Conservation (phyloP, 164 flowering plant genomes). For the Chimonanthus praecox region DNA sequence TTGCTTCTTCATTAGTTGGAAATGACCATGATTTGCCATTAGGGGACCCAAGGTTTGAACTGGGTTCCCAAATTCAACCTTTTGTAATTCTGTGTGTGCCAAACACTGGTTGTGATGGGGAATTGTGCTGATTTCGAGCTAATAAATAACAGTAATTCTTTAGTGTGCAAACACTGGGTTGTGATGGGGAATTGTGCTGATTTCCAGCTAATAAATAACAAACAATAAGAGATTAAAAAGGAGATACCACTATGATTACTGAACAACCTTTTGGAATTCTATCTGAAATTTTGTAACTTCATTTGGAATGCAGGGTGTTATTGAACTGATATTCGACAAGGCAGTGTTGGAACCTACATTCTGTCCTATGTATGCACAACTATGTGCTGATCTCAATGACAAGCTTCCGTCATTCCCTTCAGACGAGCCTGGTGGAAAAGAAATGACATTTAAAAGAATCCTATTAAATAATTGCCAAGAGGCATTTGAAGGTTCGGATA, state of each 20-base stretch:
- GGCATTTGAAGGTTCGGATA: conserved; percentile 91
- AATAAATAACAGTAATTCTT: no score
- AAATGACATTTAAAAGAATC: conserved; percentile 79
- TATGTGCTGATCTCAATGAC: conserved; percentile 86
- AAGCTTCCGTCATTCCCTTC: conserved; percentile 90
- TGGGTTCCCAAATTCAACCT: no score
- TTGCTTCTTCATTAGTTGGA: no score
- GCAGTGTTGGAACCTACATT: conserved; percentile 98
- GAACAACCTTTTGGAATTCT: background rate
- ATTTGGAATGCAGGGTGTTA: conserved; percentile 64
- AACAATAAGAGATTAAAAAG: conserved; percentile 86
- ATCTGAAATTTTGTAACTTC: background rate
- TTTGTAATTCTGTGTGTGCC: no score
- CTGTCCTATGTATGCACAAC: conserved; percentile 89
- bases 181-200: no score
- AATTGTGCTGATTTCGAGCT: no score
- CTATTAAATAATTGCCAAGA: conserved; percentile 89
- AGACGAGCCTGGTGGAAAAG: conserved; percentile 82
- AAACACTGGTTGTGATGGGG: no score
- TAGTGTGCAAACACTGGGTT: no score
- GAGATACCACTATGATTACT: background rate
- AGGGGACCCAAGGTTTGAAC: no score
- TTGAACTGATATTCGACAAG: conserved; percentile 81
- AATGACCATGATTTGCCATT: no score
- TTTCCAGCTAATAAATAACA: conserved; percentile 73